These are phyloP conservation scores for Geoglossum glabrum DNA, from an alignment of 495 filamentous ascomycete species.

Conservation along the genomic window DNA sequence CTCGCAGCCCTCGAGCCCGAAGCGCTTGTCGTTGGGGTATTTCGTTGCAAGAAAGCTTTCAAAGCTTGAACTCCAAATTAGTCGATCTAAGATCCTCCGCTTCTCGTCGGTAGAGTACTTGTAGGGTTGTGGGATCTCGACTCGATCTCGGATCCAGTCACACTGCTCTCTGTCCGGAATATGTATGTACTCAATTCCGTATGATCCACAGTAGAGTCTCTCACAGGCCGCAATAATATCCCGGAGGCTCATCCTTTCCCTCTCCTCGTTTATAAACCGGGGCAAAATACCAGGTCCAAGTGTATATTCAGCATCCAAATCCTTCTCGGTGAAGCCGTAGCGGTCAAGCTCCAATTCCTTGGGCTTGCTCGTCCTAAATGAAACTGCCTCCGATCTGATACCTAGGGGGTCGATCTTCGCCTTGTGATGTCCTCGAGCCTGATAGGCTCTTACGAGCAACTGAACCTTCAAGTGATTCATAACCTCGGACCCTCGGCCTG, in stretches of 20 bases:
- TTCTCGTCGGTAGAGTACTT: conserved; percentile 94
- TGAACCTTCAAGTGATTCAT: conserved; percentile 97
- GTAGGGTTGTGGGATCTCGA: conserved; percentile 86
- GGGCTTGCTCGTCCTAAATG: conserved; percentile 72
- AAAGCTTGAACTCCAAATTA: conserved; percentile 96
- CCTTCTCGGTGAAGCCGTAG: conserved; percentile 87
- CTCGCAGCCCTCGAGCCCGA: conserved; percentile 93
- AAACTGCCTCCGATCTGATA: conserved; percentile 68
- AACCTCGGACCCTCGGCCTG: conserved; percentile 60
- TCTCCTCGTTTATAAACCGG: conserved; percentile 66
- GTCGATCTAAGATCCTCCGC: conserved; percentile 83
- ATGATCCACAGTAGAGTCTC: conserved; percentile 87
- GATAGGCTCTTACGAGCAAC: conserved; percentile 87
- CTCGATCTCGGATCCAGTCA: conserved; percentile 87
- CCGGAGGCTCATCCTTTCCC: conserved; percentile 87
- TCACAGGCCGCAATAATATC: conserved; percentile 91
- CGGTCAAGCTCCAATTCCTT: conserved; percentile 83
- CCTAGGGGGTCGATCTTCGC: conserved; percentile 91
- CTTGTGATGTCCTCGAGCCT: conserved; percentile 95
- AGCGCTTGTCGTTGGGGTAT: conserved; percentile 98
- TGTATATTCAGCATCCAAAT: conserved; percentile 78
- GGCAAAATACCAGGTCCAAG: conserved; percentile 92
- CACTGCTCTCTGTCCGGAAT: conserved; percentile 94
- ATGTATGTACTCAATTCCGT: conserved; percentile 95
- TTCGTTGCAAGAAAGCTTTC: conserved; percentile 87